A percentile compares a stretch with the other conserved stretches of the same genome.
These are phyloP conservation scores for Berberis thunbergii DNA, from an alignment of 164 flowering plant species.

Conservation along the genomic window DNA sequence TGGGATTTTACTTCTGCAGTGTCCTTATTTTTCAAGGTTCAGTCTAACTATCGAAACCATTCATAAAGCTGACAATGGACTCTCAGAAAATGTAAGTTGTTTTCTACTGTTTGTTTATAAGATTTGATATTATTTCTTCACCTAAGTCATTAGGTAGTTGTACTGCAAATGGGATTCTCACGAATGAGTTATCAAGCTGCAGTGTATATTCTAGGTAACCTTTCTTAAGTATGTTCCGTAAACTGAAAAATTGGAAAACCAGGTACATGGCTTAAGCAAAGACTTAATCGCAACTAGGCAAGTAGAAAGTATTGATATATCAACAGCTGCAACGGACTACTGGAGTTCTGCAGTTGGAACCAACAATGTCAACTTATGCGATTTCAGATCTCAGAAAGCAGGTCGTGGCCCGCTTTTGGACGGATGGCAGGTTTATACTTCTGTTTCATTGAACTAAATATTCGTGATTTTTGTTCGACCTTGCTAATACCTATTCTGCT, in stretches of 20 bases:
- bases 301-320: slow-evolving; percentile 56
- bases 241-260: slow-evolving; percentile 3
- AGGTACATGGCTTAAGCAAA: slow-evolving; percentile 57
- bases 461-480: not conserved
- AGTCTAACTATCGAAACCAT: slow-evolving; percentile 46
- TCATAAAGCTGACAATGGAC: slow-evolving; percentile 53
- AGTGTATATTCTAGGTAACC: not conserved
- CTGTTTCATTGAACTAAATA: not conserved
- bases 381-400: slow-evolving; percentile 44
- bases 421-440: slow-evolving; percentile 59
- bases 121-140: not conserved
- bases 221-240: not conserved
- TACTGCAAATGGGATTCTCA: not conserved
- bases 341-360: slow-evolving; percentile 55
- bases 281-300: slow-evolving; percentile 44
- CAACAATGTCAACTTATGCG: slow-evolving; percentile 35
- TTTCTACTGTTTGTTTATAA: not conserved
- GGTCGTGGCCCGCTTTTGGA: slow-evolving; percentile 57
- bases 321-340: slow-evolving; percentile 41
- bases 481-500: too few relatives aligned
- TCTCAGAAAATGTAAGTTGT: slow-evolving; percentile 57
- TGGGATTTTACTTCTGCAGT: slow-evolving; percentile 30
- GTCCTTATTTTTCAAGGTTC: slow-evolving; percentile 54
- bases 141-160: not conserved
- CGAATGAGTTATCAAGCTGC: not conserved